Evolutionary conservation across 352 stramenopile genomes (phyloP).

Genomic region (Pythium volutum): DNA sequence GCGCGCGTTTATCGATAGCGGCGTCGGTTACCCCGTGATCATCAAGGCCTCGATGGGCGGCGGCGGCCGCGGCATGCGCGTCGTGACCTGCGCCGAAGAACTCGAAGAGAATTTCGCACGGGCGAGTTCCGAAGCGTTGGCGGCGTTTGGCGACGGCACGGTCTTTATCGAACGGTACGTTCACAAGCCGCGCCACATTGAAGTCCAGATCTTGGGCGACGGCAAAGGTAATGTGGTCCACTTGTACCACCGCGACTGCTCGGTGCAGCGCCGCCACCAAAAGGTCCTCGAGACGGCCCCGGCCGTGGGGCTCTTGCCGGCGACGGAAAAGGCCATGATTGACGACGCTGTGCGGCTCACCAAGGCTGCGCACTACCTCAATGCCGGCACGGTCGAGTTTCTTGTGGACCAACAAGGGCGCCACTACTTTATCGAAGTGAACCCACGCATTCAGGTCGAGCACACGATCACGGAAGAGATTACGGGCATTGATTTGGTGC

Average conservation of each 20-base stretch:
- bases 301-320: slow-evolving; percentile 75
- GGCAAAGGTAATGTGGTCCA: slow-evolving; percentile 93
- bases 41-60: slow-evolving; percentile 98
- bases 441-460: slow-evolving; percentile 97
- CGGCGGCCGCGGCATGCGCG: slow-evolving; percentile 96
- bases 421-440: slow-evolving; percentile 99
- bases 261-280: slow-evolving; percentile 97
- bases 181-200: slow-evolving; percentile 94
- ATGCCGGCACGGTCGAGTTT: slow-evolving; percentile 98
- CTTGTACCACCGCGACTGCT: slow-evolving; percentile 97
- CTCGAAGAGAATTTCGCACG: slow-evolving; percentile 87
- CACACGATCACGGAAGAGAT: slow-evolving; percentile 93
- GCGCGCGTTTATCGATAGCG: slow-evolving; percentile 86
- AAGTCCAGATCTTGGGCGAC: slow-evolving; percentile 97
- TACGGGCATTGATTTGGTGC: slow-evolving; percentile 95
- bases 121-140: slow-evolving; percentile 83
- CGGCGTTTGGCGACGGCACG: slow-evolving; percentile 93
- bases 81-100: slow-evolving; percentile 84
- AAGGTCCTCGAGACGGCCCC: slow-evolving; percentile 97
- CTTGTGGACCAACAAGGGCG: slow-evolving; percentile 92
- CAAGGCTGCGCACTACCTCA: slow-evolving; percentile 91
- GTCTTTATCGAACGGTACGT: slow-evolving; percentile 98
- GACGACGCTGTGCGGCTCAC: slow-evolving; percentile 91
- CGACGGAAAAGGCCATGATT: slow-evolving; percentile 91
- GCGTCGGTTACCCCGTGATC: slow-evolving; percentile 94